phyloP scores from a whole-genome alignment of 148 eudicot genomes.

The Rhododendron molle region DNA sequence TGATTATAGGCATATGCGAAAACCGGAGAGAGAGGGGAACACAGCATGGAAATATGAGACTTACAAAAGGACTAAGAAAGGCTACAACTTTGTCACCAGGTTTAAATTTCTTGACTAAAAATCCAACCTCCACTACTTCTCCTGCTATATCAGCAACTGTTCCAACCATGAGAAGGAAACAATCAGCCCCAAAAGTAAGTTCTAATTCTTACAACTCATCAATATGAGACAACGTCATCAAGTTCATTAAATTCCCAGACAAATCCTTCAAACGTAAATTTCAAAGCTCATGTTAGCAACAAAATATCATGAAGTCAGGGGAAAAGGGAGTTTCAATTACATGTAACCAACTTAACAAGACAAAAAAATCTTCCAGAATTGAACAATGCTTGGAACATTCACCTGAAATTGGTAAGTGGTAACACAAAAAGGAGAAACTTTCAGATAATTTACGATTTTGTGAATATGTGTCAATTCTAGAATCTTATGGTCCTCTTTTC shows the following conservation, averaged over 20 bases:
- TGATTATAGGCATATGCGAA: not conserved
- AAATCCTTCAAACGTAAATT: not conserved
- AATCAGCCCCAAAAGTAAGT: conserved; percentile 5
- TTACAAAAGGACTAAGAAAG: conserved; percentile 33
- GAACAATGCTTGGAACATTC: not conserved
- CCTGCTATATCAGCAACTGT: conserved; percentile 74
- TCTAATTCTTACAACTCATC: not conserved
- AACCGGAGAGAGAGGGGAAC: not conserved
- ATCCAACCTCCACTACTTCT: conserved; percentile 70
- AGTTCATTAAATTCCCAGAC: not conserved
- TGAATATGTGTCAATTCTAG: not conserved
- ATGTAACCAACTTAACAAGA: not conserved
- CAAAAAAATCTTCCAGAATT: not conserved
- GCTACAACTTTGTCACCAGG: conserved; percentile 75
- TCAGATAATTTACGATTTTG: not conserved
- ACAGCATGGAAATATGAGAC: conserved; percentile 8
- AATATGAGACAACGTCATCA: not conserved
- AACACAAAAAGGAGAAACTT: not conserved
- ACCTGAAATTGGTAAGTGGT: not conserved
- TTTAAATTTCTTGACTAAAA: conserved; percentile 52
- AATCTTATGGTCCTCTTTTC: not conserved
- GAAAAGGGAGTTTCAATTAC: not conserved
- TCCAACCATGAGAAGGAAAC: conserved; percentile 10
- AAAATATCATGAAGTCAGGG: not conserved
- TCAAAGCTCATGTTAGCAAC: not conserved